These are phyloP conservation scores for Epichloe festucae DNA, from an alignment of 2,329 filamentous ascomycete genomes.

Conservation along the genomic window DNA sequence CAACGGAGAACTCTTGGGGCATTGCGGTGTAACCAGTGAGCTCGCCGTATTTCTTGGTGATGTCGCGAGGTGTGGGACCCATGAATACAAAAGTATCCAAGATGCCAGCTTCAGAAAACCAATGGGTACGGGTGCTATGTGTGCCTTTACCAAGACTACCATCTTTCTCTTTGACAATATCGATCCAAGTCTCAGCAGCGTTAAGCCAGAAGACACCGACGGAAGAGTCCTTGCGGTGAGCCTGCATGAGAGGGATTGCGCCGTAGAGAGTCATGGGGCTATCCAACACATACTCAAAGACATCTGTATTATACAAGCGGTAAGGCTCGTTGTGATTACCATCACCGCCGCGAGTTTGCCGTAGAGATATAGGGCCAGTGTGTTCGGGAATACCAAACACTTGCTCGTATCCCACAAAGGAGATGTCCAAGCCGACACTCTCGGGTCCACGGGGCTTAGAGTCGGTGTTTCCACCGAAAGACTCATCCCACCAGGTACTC, in stretches of 20 bases:
- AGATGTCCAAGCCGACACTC: slow-evolving; percentile 80
- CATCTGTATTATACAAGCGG: slow-evolving; percentile 88
- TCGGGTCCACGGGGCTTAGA: slow-evolving; percentile 91
- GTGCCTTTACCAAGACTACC: slow-evolving; percentile 54
- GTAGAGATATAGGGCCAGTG: slow-evolving; percentile 74
- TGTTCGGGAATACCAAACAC: slow-evolving; percentile 94
- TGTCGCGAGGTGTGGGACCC: slow-evolving; percentile 70
- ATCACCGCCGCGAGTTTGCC: slow-evolving; percentile 77
- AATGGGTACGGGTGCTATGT: slow-evolving; percentile 79
- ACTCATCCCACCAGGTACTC: slow-evolving; percentile 96
- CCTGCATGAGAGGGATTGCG: slow-evolving; percentile 96
- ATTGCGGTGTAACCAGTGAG: slow-evolving; percentile 85
- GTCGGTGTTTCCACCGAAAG: slow-evolving; percentile 90
- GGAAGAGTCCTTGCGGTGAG: slow-evolving; percentile 82
- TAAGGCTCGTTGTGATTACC: slow-evolving; percentile 84
- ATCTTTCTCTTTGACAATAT: slow-evolving; percentile 71
- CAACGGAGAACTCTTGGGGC: slow-evolving; percentile 84
- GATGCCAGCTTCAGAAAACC: slow-evolving; percentile 86
- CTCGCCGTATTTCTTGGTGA: slow-evolving; percentile 73
- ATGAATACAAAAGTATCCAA: slow-evolving; percentile 92
- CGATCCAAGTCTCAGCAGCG: slow-evolving; percentile 92
- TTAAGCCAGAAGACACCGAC: slow-evolving; percentile 98
- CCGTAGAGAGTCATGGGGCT: slow-evolving; percentile 98
- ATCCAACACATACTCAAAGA: slow-evolving; percentile 94
- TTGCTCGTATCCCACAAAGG: slow-evolving; percentile 81